Evolutionary conservation across 208 protist species (phyloP).

Genomic region (Wallacemonas sp.): DNA sequence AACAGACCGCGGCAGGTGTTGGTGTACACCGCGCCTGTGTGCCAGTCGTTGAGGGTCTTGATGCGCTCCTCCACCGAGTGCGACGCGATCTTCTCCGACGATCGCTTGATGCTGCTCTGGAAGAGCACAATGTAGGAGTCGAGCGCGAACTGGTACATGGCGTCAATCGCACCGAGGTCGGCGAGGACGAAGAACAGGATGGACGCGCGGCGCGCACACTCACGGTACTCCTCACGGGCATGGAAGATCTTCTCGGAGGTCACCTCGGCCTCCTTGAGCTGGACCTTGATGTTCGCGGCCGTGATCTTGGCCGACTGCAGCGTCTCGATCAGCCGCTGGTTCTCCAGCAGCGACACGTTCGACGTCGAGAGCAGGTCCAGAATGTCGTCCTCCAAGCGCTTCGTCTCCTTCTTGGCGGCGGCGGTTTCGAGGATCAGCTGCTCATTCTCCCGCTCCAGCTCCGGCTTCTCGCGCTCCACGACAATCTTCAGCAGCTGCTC

Average conservation of each 20-base stretch:
- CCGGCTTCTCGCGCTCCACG: constrained; percentile 96
- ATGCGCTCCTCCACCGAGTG: constrained; percentile 93
- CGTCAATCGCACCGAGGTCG: constrained; percentile 96
- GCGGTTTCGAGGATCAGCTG: constrained; percentile 96
- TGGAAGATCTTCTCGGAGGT: constrained; percentile 97
- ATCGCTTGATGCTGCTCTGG: constrained; percentile 95
- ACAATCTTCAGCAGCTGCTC: constrained; percentile 98
- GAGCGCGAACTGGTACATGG: constrained; percentile 99
- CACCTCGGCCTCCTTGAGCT: constrained; percentile 91
- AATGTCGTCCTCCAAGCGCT: constrained; percentile 98
- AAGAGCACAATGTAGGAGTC: constrained; percentile 98
- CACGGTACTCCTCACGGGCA: constrained; percentile 96
- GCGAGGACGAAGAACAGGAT: constrained; percentile 98
- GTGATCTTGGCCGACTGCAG: constrained; percentile 98
- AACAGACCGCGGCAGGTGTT: constrained; percentile 98
- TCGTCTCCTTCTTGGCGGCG: constrained; percentile 93
- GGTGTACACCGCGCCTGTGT: constrained; percentile 97
- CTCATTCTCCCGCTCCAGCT: constrained; percentile 98
- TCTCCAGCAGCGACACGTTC: constrained; percentile 96
- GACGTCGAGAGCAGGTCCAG: constrained; percentile 93
- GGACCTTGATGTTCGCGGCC: constrained; percentile 93
- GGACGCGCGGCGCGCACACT: constrained; percentile 94
- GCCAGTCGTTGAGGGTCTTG: constrained; percentile 95
- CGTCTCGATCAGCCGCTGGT: constrained; percentile 97
- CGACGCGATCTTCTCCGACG: constrained; percentile 87